Conservation (phyloP, 2,329 filamentous ascomycete species). For the Bisporella sp. region DNA sequence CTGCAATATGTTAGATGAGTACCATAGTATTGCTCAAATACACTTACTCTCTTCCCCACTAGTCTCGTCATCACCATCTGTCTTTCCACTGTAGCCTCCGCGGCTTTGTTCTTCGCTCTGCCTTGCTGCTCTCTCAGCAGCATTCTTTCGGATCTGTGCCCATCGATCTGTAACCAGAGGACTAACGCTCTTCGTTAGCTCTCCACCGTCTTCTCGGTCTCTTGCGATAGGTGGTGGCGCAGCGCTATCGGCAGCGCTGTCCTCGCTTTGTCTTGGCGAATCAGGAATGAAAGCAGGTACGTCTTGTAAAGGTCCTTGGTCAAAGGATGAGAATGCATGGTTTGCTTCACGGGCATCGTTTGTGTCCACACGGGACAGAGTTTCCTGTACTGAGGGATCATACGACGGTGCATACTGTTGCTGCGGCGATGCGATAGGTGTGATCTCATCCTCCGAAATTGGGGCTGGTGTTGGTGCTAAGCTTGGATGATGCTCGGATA, state of each 20-base stretch:
- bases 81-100: slow-evolving; percentile 47
- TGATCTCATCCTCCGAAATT: slow-evolving; percentile 21
- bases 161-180: slow-evolving; percentile 66
- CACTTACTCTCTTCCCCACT: slow-evolving; percentile 89
- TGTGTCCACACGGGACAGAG: slow-evolving; percentile 53
- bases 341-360: slow-evolving; percentile 51
- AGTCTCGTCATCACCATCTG: slow-evolving; percentile 75
- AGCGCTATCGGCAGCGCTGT: slow-evolving; percentile 32
- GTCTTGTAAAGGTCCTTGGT: slow-evolving; percentile 81
- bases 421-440: slow-evolving; percentile 24
- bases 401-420: slow-evolving; percentile 32
- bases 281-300: slow-evolving; percentile 74
- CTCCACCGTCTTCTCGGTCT: slow-evolving; percentile 21
- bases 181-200: slow-evolving; percentile 7
- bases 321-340: slow-evolving; percentile 61
- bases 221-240: slow-evolving; percentile 20
- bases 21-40: slow-evolving; percentile 3
- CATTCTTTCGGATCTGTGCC: slow-evolving; percentile 95
- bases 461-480: slow-evolving; percentile 24
- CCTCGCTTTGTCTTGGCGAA: slow-evolving; percentile 28
- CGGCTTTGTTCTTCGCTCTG: slow-evolving; percentile 56
- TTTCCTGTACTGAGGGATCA: slow-evolving; percentile 38
- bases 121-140: slow-evolving; percentile 69
- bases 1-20: slow-evolving; percentile 39
- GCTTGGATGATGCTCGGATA: slow-evolving; percentile 14